phyloP scores from a whole-genome alignment of 495 filamentous ascomycete genomes.

The Aspergillus sclerotiicarbonarius region DNA sequence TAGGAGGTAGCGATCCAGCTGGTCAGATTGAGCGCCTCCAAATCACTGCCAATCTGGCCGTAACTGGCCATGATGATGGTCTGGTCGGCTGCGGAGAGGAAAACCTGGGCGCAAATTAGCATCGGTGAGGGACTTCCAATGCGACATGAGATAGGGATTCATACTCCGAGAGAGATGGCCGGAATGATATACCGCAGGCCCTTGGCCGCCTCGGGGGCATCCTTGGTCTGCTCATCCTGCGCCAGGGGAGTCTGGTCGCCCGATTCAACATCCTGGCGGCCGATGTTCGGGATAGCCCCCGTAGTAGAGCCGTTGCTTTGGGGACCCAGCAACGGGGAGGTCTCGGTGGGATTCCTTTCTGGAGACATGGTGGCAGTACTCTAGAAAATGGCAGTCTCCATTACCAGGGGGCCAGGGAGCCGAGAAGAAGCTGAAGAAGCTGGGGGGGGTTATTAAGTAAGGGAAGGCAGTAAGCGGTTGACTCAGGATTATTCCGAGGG shows the following conservation, averaged over 20 bases:
- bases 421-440: background rate
- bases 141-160: constrained; percentile 6
- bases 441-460: background rate
- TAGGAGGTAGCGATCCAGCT: constrained; percentile 82
- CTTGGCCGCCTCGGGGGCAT: constrained; percentile 28
- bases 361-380: constrained; percentile 23
- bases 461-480: background rate
- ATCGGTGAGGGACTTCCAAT: background rate
- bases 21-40: constrained; percentile 73
- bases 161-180: constrained; percentile 53
- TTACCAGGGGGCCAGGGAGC: background rate
- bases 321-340: constrained; percentile 40
- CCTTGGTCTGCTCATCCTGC: constrained; percentile 21
- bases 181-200: constrained; percentile 48
- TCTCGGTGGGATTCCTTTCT: constrained; percentile 33
- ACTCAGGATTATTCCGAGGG: background rate
- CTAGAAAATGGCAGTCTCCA: constrained; percentile 4
- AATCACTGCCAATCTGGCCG: constrained; percentile 75
- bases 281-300: constrained; percentile 24
- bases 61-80: constrained; percentile 80
- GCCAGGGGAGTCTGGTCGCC: constrained; percentile 5
- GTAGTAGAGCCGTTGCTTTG: constrained; percentile 29
- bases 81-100: constrained; percentile 74
- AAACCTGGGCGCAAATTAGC: constrained; percentile 44
- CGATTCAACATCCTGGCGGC: constrained; percentile 22